These are phyloP conservation scores for Zygotorulaspora chibaensis DNA, from an alignment of 805 yeast genomes.

Conservation along the genomic window DNA sequence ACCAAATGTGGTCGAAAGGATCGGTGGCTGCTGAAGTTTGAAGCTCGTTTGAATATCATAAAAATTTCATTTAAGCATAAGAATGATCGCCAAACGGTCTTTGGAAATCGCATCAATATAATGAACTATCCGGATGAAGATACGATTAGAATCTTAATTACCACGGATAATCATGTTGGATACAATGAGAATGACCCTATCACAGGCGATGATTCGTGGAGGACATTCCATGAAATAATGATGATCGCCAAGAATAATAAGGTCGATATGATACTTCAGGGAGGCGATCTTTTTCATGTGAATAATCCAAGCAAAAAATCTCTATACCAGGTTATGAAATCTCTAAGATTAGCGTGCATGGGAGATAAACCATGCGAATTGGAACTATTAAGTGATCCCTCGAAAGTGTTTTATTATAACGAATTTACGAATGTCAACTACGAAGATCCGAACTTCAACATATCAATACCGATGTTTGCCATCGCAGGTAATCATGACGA, in stretches of 20 bases:
- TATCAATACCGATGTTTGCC: constrained; percentile 85
- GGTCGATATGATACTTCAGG: constrained; percentile 85
- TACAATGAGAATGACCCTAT: constrained; percentile 85
- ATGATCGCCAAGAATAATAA: constrained; percentile 61
- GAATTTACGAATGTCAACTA: constrained; percentile 73
- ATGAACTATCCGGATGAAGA: constrained; percentile 39
- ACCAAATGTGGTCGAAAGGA: background rate
- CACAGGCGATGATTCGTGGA: constrained; percentile 86
- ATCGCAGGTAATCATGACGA: constrained; percentile 97
- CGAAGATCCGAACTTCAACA: constrained; percentile 85
- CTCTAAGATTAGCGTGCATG: constrained; percentile 66
- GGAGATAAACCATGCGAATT: constrained; percentile 86
- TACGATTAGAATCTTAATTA: constrained; percentile 71
- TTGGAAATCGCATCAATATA: background rate
- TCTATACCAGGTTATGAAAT: constrained; percentile 72
- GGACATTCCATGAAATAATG: constrained; percentile 80
- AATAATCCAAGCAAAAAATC: constrained; percentile 88
- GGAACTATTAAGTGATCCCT: constrained; percentile 77
- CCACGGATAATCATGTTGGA: constrained; percentile 97
- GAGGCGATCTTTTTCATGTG: constrained; percentile 89
- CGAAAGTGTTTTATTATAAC: constrained; percentile 49
- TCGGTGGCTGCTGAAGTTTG: background rate
- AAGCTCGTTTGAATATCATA: background rate
- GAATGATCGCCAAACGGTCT: no score
- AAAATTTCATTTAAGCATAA: background rate